These are phyloP conservation scores for Monosporozyma yasuniensis DNA, from an alignment of 805 yeast genomes.

Conservation along the genomic window DNA sequence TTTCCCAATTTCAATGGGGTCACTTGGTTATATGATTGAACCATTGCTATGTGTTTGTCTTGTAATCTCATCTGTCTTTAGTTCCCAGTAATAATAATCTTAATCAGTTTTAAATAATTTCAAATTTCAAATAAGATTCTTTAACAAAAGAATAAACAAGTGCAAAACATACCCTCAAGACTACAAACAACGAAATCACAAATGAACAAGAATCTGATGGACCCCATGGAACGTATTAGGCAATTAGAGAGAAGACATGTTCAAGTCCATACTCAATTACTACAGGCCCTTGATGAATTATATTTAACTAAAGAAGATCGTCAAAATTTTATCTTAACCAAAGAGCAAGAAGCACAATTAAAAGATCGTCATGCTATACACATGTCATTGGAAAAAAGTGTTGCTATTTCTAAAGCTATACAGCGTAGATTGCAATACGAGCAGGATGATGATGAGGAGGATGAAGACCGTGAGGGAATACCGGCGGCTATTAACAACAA, in stretches of 20 bases:
- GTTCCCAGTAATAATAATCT: not conserved
- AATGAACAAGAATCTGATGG: not conserved
- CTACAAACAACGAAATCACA: too few relatives aligned
- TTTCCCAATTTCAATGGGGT: slow-evolving; percentile 20
- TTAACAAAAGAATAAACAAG: not conserved
- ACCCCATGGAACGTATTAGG: slow-evolving; percentile 8
- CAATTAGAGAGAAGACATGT: slow-evolving; percentile 28
- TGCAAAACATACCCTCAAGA: too few relatives aligned
- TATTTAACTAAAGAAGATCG: slow-evolving; percentile 14
- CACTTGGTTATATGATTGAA: slow-evolving; percentile 18
- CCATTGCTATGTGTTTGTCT: not conserved
- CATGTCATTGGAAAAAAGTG: slow-evolving; percentile 18
- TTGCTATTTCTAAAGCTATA: slow-evolving; percentile 14
- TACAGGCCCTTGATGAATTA: slow-evolving; percentile 29
- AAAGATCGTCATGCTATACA: slow-evolving; percentile 7
- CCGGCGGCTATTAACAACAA: slow-evolving; percentile 6
- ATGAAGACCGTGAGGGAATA: slow-evolving; percentile 1
- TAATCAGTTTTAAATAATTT: not conserved
- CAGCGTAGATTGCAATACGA: not conserved
- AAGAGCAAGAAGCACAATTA: slow-evolving; percentile 4
- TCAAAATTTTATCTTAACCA: not conserved
- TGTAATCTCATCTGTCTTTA: not conserved
- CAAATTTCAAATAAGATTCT: not conserved
- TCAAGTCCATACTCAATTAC: slow-evolving; percentile 25
- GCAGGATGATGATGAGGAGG: not conserved